Percentiles rank a stretch among this genome's conserved stretches.
phyloP scores from a whole-genome alignment of 257 asterid species.

The Scutellaria minor region DNA sequence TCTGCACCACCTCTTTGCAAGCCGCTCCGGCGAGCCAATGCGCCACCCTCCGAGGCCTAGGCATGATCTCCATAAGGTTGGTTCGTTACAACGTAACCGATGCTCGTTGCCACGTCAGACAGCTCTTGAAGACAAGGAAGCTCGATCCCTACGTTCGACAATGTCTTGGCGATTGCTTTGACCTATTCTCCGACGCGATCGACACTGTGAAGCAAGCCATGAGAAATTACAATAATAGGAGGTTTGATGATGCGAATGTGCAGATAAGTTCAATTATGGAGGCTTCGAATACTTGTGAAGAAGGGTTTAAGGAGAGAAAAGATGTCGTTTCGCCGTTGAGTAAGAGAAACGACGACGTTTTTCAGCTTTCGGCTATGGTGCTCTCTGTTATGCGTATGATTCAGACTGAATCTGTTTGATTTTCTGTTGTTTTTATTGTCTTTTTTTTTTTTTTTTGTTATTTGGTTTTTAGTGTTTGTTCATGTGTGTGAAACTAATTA shows the following conservation, averaged over 20 bases:
- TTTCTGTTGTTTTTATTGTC: neutral
- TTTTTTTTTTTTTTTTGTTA: neutral
- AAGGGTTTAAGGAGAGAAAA: conserved; percentile 54
- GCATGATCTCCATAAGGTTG: conserved; percentile 59
- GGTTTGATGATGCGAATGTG: conserved; percentile 54
- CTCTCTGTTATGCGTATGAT: conserved; percentile 53
- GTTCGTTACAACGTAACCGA: conserved; percentile 69
- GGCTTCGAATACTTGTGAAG: conserved; percentile 67
- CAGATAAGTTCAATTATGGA: conserved; percentile 56
- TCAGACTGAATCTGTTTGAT: conserved; percentile 32
- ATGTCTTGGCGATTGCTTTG: conserved; percentile 59
- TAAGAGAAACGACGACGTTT: conserved; percentile 48
- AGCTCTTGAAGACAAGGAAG: conserved; percentile 39
- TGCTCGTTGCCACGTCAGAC: conserved; percentile 58
- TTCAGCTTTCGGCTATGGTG: conserved; percentile 59
- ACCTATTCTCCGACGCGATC: conserved; percentile 60
- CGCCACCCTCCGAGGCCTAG: conserved; percentile 63
- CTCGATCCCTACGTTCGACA: conserved; percentile 38
- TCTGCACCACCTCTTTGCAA: conserved; percentile 72
- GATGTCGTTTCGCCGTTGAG: conserved; percentile 62
- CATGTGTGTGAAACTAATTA: no score
- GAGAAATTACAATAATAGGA: conserved; percentile 41
- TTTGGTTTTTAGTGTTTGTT: neutral
- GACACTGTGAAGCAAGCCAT: conserved; percentile 52
- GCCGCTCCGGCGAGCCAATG: conserved; percentile 75